Evolutionary conservation across 225 moss, liverwort and hornwort species (phyloP), one percentile per base, ranked within the genome.

Genomic region (Takakia lepidozioides): DNA sequence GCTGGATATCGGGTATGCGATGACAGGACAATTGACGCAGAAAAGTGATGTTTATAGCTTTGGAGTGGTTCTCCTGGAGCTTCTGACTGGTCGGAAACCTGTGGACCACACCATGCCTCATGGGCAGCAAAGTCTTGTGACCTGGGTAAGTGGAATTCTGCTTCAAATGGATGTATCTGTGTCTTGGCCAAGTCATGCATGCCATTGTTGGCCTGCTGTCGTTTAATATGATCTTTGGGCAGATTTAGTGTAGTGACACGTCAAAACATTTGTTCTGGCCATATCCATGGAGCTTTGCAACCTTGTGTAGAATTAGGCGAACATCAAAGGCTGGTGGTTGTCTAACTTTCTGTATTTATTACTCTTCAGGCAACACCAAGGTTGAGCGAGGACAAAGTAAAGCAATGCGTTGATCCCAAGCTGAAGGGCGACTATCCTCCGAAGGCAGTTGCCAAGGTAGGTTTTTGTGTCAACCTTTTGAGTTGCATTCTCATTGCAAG

Each of bases 11-110:
- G 90, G 95, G 76, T 98, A 98, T 68, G 98, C 98, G 23, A 98
- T 98, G 98, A 98, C 98, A 20, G 98, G 98, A 29, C 98, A 98
- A 56, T 69, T 98, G 68, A 98, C 98, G 11, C 91, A 91, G 60
- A 98, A 98, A 51, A 98, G 98, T 66, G 98, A 98, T 56, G 98
- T 98, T 18, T 98, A 98, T 65, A 98, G 98, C 72, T 98, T 98
- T 74, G 98, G 98, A 59, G 98, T 98, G 25, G 98, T 98, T 50
- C 82, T 98, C 14, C 61, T 98, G 55, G 98, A 98, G 64, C 87
- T 98, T 48, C 87, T 98, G 4, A 98, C 98, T 5, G 98, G 98
- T 22, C 78, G 98, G 42, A 98, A 98, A 62, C 98, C 98, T 46
- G 98, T 98, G 27, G 98, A 98, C 46, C 98, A 87, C 28, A 91